These are phyloP conservation scores for Striga hermonthica DNA, from an alignment of 305 asterid species.

Conservation along the genomic window DNA sequence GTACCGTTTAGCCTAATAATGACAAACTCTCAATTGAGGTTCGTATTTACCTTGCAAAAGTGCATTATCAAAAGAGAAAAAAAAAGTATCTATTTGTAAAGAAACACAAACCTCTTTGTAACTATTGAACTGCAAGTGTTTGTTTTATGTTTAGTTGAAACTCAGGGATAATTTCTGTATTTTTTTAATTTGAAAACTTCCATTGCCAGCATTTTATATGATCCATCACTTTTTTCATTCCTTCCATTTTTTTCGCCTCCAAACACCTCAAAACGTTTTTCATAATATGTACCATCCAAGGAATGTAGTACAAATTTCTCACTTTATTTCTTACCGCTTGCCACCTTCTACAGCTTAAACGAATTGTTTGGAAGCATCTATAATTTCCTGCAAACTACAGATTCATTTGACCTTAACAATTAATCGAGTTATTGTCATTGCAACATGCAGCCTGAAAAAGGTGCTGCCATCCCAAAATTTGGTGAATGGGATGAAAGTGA, in stretches of 20 bases:
- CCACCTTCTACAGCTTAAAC: neutral
- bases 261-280: no score
- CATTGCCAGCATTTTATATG: no score
- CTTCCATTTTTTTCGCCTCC: no score
- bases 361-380: neutral
- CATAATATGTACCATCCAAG: no score
- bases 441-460: conserved; percentile 54
- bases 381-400: no score
- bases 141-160: neutral
- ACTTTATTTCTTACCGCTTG: no score
- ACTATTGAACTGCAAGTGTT: neutral
- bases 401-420: neutral
- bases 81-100: no score
- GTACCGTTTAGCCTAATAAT: neutral
- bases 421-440: conserved; percentile 12
- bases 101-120: neutral
- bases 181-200: no score
- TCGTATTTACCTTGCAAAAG: neutral
- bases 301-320: no score
- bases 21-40: neutral
- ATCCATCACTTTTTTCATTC: no score
- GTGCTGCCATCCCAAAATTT: conserved; percentile 70
- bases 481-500: conserved; percentile 74
- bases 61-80: no score
- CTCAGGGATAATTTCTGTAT: no score